Percentiles rank a stretch among this genome's conserved stretches.
Conservation (phyloP, 192 early-diverging fungal species). For the Coemansia sp. region DNA sequence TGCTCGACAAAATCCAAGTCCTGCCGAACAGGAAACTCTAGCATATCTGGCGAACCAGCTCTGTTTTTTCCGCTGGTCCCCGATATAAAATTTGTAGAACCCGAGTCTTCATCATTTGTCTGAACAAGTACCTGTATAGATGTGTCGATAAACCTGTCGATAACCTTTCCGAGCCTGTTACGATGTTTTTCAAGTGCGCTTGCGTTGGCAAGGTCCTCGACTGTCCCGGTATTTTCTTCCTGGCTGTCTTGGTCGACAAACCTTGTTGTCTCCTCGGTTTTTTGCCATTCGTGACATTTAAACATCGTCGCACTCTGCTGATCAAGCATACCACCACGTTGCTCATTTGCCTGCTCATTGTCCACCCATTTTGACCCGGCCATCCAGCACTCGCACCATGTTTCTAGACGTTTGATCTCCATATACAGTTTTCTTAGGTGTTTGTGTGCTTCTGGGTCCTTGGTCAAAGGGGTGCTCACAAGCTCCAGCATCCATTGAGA, state of each 20-base stretch:
- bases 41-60: background rate
- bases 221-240: background rate
- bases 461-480: constrained; percentile 31
- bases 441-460: constrained; percentile 26
- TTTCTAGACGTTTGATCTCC: constrained; percentile 45
- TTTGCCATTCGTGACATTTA: background rate
- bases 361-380: constrained; percentile 26
- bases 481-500: constrained; percentile 53
- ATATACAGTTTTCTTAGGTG: constrained; percentile 22
- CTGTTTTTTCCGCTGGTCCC: background rate
- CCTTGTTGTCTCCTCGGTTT: background rate
- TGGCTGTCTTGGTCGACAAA: background rate
- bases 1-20: constrained; percentile 52
- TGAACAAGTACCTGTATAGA: constrained; percentile 18
- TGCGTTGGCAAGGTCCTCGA: background rate
- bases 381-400: constrained; percentile 39
- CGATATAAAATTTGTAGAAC: too few species aligned
- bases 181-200: background rate
- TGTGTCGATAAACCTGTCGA: constrained; percentile 38
- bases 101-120: background rate
- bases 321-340: background rate
- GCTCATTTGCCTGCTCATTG: background rate
- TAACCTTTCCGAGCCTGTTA: constrained; percentile 8
- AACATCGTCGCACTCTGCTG: background rate
- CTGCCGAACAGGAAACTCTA: constrained; percentile 24